phyloP scores from a whole-genome alignment of 805 yeast genomes.

The Lipomyces yamadae region DNA sequence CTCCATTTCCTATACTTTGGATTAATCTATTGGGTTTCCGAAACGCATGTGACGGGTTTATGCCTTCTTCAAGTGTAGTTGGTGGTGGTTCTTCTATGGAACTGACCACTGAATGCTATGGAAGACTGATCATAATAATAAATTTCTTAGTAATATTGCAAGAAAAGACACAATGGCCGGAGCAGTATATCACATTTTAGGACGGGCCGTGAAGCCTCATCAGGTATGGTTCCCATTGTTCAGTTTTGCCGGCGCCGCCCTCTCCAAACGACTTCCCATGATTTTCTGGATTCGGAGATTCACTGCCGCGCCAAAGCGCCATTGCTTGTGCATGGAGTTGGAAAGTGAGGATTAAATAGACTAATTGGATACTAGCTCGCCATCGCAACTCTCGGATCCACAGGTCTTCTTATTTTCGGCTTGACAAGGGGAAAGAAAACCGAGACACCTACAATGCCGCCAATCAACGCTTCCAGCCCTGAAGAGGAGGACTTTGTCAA shows the following conservation, averaged over 20 bases:
- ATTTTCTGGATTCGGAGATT: no score
- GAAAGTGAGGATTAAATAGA: background rate
- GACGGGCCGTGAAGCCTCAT: conserved; percentile 83
- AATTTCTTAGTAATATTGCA: no score
- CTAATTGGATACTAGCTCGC: conserved; percentile 56
- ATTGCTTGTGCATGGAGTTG: background rate
- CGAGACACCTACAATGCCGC: conserved; percentile 64
- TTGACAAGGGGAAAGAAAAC: conserved; percentile 60
- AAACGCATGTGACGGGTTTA: no score
- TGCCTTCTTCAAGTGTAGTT: no score
- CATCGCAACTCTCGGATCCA: conserved; percentile 75
- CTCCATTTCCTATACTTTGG: background rate
- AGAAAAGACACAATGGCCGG: conserved; percentile 48
- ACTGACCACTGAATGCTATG: background rate
- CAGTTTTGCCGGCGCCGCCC: background rate
- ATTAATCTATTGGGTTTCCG: background rate
- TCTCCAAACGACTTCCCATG: no score
- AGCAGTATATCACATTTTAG: conserved; percentile 81
- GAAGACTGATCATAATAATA: background rate
- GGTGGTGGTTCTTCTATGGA: background rate
- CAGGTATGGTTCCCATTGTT: conserved; percentile 51
- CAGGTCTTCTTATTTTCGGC: conserved; percentile 66
- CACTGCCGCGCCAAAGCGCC: background rate
- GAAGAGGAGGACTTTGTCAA: conserved; percentile 87
- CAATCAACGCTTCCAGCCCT: conserved; percentile 74